Base-by-base conservation (phyloP, 1,139 yeast genomes). In the Kluyveromyces marxianus region DNA sequence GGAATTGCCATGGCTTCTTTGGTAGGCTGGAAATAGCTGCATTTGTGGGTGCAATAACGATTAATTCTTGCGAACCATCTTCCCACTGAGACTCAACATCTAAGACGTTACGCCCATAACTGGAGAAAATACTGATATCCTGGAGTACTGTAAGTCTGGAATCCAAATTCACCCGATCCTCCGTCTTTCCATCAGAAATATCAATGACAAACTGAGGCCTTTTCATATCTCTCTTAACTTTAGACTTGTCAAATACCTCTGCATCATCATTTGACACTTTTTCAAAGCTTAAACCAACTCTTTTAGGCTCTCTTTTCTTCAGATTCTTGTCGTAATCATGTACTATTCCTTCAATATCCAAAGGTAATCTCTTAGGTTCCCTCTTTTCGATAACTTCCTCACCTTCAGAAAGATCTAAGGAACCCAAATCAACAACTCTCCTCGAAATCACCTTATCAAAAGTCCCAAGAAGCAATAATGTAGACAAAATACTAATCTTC, bases 1-100 rank as follows among this genome's bases (percentile, higher is more conserved):
- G 89, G 59, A 79, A 82, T 56, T 80, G 79, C 89, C 89, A 82
- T 33, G 89, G 89, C 57, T 82, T 82, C 50, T 63, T 39, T 41
- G 48, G 59, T 62, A 65, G 58, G 33, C 55, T 63, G 52, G 60
- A 65, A 28, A 83, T 67, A 3, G 85, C 85, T 25, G 63, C 61
- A 57, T 83, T 76, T 2, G 76, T 68, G 4, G 90, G 89, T 3
- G 87, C 81, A 55, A 83, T 72, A 5, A 83, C 66, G 52, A 75
- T 69, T 64, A 56, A 34, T 37, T 55, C 54, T 34, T 50, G 48
- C 8, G 50, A 37, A 2, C 50, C 48, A 30, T 56, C 53, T 28
- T 47, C 42, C 27, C 55, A 41, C 42, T 49, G 50, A 3, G 44
- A 39, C 7, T 48, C 50, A n/a, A 53, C 29, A 10, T 43, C 45